These are phyloP conservation scores for Heliamphora pulchella DNA, from an alignment of 179 eudicot species.

Conservation along the genomic window DNA sequence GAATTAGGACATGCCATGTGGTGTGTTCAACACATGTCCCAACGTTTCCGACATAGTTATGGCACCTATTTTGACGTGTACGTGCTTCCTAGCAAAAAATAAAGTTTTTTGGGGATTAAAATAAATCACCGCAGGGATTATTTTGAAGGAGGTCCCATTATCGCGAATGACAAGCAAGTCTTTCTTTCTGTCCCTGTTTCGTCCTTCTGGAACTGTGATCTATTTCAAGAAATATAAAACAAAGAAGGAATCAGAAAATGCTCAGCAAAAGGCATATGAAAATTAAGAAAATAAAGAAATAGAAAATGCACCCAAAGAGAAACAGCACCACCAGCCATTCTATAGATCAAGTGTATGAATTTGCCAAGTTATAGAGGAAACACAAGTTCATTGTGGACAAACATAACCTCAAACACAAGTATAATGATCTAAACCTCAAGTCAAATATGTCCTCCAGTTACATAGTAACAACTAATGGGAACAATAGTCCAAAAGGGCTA, in stretches of 20 bases:
- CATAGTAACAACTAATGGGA: background rate
- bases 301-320: background rate
- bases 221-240: conserved; percentile 13
- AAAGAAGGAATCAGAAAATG: conserved; percentile 8
- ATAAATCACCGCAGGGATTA: conserved; percentile 50
- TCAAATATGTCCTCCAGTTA: background rate
- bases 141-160: conserved; percentile 76
- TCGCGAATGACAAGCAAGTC: conserved; percentile 86
- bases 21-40: too few species aligned
- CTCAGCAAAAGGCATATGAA: background rate
- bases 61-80: too few species aligned
- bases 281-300: background rate
- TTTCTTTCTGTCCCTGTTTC: conserved; percentile 62
- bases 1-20: too few species aligned
- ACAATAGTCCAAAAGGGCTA: too few species aligned
- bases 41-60: too few species aligned
- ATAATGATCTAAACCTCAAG: background rate
- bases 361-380: background rate
- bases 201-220: conserved; percentile 92
- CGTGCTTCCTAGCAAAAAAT: too few species aligned
- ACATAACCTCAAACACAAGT: background rate
- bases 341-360: background rate
- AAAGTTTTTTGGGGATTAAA: conserved; percentile 4
- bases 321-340: background rate
- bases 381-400: background rate